These are phyloP conservation scores for Cadophora gregata DNA, from an alignment of 2,329 filamentous ascomycete species.

Conservation along the genomic window DNA sequence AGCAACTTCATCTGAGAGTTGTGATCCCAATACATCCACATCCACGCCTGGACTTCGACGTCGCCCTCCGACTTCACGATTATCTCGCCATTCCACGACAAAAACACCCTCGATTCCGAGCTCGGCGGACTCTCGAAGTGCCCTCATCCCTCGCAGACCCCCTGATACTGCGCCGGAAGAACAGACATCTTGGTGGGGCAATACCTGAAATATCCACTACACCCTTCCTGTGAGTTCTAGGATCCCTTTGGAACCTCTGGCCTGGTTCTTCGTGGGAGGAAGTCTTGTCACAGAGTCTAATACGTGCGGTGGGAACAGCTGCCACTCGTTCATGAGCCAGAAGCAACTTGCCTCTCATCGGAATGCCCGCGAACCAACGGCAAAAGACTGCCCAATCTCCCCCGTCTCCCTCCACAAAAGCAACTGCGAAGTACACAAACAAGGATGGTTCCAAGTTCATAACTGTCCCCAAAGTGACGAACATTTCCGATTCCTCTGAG, in stretches of 20 bases:
- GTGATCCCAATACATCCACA: conserved; percentile 8
- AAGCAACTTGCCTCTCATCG: conserved; percentile 35
- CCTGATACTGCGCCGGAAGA: conserved; percentile 26
- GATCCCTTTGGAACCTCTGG: conserved; percentile 17
- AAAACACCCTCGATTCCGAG: conserved; percentile 15
- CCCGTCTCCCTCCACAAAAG: conserved; percentile 57
- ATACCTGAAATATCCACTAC: conserved; percentile 27
- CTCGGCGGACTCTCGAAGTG: background rate
- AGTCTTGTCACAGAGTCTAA: conserved; percentile 25
- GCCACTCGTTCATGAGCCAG: conserved; percentile 31
- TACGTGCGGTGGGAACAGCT: conserved; percentile 37
- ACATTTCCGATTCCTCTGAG: conserved; percentile 56
- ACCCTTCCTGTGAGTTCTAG: conserved; percentile 35
- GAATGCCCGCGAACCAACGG: conserved; percentile 60
- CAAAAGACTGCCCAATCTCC: conserved; percentile 56
- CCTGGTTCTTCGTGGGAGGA: conserved; percentile 16
- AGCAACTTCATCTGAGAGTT: conserved; percentile 16
- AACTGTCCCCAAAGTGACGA: conserved; percentile 63
- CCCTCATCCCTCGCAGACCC: conserved; percentile 8
- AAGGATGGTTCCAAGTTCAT: conserved; percentile 75
- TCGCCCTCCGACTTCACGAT: background rate
- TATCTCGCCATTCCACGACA: background rate
- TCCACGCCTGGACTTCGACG: conserved; percentile 8
- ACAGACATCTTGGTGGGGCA: conserved; percentile 44
- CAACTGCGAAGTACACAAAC: conserved; percentile 67